A percentile compares a stretch with the other conserved stretches of the same genome.
These are phyloP conservation scores for Calonectria pteridis DNA, from an alignment of 2,329 filamentous ascomycete genomes.

Conservation along the genomic window DNA sequence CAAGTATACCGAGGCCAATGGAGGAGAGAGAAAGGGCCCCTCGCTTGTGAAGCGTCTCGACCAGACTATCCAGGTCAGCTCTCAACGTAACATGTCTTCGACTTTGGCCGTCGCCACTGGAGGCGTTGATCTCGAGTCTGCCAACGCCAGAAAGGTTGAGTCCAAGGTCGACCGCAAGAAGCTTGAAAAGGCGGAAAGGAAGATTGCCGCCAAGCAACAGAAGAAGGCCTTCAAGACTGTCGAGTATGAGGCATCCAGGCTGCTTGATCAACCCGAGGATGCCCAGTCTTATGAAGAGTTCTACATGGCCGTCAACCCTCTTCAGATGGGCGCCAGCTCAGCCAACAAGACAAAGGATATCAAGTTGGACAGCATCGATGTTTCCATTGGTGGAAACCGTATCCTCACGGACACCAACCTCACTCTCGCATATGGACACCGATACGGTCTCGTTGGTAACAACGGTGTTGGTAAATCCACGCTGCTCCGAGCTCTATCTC, in stretches of 20 bases:
- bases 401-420: conserved; percentile 93
- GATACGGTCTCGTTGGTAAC: conserved; percentile 97
- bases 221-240: conserved; percentile 99
- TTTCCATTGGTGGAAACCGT: conserved; percentile 88
- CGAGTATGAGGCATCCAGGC: conserved; percentile 93
- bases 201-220: conserved; percentile 98
- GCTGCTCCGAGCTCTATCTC: conserved; percentile 89
- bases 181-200: conserved; percentile 97
- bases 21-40: conserved; percentile 77
- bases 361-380: conserved; percentile 96
- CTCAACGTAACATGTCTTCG: conserved; percentile 95
- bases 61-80: conserved; percentile 93
- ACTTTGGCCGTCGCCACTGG: conserved; percentile 89
- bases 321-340: conserved; percentile 81
- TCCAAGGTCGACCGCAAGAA: conserved; percentile 99
- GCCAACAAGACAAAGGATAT: conserved; percentile 97
- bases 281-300: conserved; percentile 98
- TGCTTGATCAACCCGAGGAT: conserved; percentile 85
- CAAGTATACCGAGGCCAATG: conserved; percentile 81
- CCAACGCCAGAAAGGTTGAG: conserved; percentile 93
- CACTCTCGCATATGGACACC: conserved; percentile 90
- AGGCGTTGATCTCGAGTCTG: conserved; percentile 92
- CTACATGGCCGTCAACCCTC: conserved; percentile 98
- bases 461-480: conserved; percentile 99
- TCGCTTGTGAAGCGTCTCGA: conserved; percentile 88